These are phyloP conservation scores for Polytrichum commune DNA, from an alignment of 225 moss, liverwort and hornwort species.

Conservation along the genomic window DNA sequence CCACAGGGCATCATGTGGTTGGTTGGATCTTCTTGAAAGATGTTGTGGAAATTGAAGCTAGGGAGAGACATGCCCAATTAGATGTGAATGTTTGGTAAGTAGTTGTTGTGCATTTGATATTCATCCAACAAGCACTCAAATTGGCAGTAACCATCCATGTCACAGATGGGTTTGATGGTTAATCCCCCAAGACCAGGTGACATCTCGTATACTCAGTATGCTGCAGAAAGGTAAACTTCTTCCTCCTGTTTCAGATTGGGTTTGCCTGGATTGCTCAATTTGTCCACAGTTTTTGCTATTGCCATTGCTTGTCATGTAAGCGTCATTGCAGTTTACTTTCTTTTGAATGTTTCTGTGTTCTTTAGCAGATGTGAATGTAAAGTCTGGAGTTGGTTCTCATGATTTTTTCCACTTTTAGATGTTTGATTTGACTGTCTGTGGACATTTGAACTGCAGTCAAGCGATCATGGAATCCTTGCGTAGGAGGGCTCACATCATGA, in stretches of 20 bases:
- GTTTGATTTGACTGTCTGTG: too few species aligned
- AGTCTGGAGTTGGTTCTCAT: too few species aligned
- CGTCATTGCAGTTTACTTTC: too few species aligned
- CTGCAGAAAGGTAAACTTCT: constrained; percentile 62
- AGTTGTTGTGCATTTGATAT: not conserved
- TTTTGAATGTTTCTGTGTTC: too few species aligned
- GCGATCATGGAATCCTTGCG: constrained; percentile 71
- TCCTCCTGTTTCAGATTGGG: not conserved
- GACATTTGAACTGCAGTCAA: constrained; percentile 41
- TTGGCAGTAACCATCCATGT: not conserved
- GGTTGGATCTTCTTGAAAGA: too few species aligned
- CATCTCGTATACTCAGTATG: constrained; percentile 62
- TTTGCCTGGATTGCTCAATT: not conserved
- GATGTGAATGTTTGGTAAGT: too few species aligned
- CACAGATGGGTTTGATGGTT: constrained; percentile 88
- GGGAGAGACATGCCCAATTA: too few species aligned
- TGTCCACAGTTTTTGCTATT: not conserved
- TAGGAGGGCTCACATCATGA: constrained; percentile 85
- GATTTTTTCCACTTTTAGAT: too few species aligned
- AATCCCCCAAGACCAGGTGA: constrained; percentile 77
- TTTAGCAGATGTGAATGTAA: too few species aligned
- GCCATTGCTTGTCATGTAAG: too few species aligned
- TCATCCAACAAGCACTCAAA: not conserved
- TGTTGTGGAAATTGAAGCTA: too few species aligned
- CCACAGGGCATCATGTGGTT: too few species aligned